These are phyloP conservation scores for Fusarium annulatum DNA, from an alignment of 2,329 filamentous ascomycete genomes.

Conservation along the genomic window DNA sequence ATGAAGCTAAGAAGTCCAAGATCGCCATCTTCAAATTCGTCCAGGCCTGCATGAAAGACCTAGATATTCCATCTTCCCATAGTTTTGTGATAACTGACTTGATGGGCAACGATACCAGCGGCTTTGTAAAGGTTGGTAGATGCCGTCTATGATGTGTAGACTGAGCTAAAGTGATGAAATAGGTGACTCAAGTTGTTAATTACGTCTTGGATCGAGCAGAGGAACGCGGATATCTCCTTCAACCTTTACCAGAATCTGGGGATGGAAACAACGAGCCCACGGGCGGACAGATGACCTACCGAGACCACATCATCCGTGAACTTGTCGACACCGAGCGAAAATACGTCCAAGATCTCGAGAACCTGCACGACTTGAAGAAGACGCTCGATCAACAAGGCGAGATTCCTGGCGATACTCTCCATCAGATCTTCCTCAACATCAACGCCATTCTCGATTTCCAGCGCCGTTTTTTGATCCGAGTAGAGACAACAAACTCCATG, in stretches of 20 bases:
- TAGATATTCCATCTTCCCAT: conserved; percentile 81
- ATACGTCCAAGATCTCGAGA: conserved; percentile 96
- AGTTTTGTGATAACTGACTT: conserved; percentile 94
- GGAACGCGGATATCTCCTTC: conserved; percentile 76
- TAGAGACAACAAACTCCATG: conserved; percentile 94
- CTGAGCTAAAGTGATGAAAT: neutral
- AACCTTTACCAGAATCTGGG: conserved; percentile 68
- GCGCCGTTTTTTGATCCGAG: conserved; percentile 90
- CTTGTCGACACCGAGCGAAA: conserved; percentile 95
- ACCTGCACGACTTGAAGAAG: conserved; percentile 91
- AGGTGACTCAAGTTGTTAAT: conserved; percentile 91
- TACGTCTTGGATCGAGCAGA: conserved; percentile 89
- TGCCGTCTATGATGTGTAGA: neutral
- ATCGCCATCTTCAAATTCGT: conserved; percentile 93
- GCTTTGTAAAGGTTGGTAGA: conserved; percentile 85
- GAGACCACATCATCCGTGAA: conserved; percentile 91
- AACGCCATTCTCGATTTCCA: conserved; percentile 96
- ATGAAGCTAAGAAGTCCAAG: conserved; percentile 83
- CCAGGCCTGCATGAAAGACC: conserved; percentile 84
- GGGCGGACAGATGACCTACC: conserved; percentile 75
- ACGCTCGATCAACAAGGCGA: conserved; percentile 87
- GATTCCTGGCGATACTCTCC: conserved; percentile 88
- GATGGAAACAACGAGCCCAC: conserved; percentile 61
- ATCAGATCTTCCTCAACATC: conserved; percentile 96
- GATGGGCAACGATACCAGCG: conserved; percentile 93